Base-by-base conservation (phyloP, 2,329 filamentous ascomycete species). In the Cladobotryum mycophilum region DNA sequence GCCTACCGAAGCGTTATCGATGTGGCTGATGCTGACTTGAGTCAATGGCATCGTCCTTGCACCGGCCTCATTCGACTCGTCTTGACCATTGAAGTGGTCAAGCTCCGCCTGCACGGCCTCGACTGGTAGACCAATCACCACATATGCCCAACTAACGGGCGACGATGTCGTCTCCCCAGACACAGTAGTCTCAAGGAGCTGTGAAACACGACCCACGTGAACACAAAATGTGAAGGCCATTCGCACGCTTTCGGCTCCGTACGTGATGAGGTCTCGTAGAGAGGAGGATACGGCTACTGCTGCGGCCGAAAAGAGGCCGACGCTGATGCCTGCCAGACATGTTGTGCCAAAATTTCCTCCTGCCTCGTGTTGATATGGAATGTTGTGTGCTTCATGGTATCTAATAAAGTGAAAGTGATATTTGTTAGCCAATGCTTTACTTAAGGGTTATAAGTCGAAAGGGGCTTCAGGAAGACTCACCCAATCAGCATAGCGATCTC, bases 151-250 rank as follows among this genome's bases (percentile, higher is more conserved):
- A 5, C 20, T 20, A 20, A 20, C 20, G 3, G 20, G 20, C 20
- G 59, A 65, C 20, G 70, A 67, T 0, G 55, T 52, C 1, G 53
- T 34, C 4, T 51, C 54, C 17, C 48, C 13, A 6, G 30, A 3
- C 14, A 67, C 64, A 2, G 62, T 65, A 15, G 68, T 49, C 51
- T 78, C 62, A 4, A 79, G 55, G 22, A 70, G 67, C 35, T 68
- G 57, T 0, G 75, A 76, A 1, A 76, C 60, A 2, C 63, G 60
- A n/a, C 67, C 55, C 1, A 78, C 74, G 3, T 67, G 58, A 3
- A 76, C 57, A 1, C 75, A 74, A 4, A 78, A 60, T 1, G 75
- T 65, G 50, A 79, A 78, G 1, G 76, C 71, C 1, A 68, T 35
- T 1, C 72, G 64, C 2, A 76, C 58, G 1, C 62, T 67, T 45